A percentile compares a stretch with the other conserved stretches of the same genome.
phyloP scores from a whole-genome alignment of 768 basidiomycete genomes.

The Pholiota molesta region DNA sequence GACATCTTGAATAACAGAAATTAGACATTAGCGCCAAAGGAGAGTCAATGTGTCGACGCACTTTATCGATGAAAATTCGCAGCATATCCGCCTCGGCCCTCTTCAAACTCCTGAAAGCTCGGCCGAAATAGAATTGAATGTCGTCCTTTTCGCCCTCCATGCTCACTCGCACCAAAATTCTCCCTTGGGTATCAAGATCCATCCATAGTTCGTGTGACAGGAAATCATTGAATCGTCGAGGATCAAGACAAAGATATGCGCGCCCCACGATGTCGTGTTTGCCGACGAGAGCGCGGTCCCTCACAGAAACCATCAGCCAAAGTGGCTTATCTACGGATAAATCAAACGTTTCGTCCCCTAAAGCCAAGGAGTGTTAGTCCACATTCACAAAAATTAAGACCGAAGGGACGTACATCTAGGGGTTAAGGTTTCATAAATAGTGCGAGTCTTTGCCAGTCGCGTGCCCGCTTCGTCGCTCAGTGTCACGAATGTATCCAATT shows the following conservation, averaged over 20 bases:
- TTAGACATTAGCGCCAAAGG: neutral
- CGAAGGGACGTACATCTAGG: conserved; percentile 76
- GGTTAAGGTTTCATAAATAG: conserved; percentile 87
- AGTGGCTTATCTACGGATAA: conserved; percentile 91
- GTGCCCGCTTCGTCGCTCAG: conserved; percentile 91
- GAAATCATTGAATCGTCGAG: conserved; percentile 84
- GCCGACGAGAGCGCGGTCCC: conserved; percentile 87
- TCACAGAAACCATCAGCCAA: conserved; percentile 96
- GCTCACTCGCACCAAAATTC: conserved; percentile 85
- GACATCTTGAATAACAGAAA: conserved; percentile 67
- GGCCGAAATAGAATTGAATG: conserved; percentile 95
- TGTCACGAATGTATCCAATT: conserved; percentile 90
- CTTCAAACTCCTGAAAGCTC: conserved; percentile 92
- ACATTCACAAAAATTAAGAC: conserved; percentile 2
- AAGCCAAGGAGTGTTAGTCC: neutral
- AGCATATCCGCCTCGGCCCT: conserved; percentile 95
- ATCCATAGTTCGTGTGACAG: conserved; percentile 92
- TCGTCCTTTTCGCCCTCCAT: conserved; percentile 99
- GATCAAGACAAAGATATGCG: conserved; percentile 91
- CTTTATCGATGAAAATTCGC: conserved; percentile 96
- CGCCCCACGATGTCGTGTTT: conserved; percentile 94
- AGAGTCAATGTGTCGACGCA: conserved; percentile 31
- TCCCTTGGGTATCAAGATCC: conserved; percentile 84
- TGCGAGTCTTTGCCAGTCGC: conserved; percentile 91
- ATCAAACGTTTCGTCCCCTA: conserved; percentile 98